Percentiles rank a stretch among this genome's conserved stretches.
Evolutionary conservation across 352 stramenopile genomes (phyloP).

Genomic region (Pythium phragmiticola): DNA sequence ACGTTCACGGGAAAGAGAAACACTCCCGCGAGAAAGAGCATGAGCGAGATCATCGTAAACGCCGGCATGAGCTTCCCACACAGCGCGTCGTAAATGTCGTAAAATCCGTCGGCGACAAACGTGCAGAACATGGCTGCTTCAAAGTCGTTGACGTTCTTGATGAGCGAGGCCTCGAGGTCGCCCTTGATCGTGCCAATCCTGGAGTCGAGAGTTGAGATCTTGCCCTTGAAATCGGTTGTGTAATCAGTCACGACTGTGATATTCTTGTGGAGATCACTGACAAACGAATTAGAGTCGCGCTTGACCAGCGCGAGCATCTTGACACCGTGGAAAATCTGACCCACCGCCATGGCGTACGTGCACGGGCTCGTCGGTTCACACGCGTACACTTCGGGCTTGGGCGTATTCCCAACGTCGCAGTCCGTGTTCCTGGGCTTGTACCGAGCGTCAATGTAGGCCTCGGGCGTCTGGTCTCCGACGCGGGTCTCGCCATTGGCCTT

Average conservation of each 20-base stretch:
- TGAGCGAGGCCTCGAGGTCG: constrained; percentile 40
- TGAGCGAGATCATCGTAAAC: constrained; percentile 75
- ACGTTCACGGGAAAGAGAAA: constrained; percentile 69
- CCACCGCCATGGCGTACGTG: constrained; percentile 19
- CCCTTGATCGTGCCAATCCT: constrained; percentile 45
- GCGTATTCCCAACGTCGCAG: constrained; percentile 1
- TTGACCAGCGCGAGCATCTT: constrained; percentile 25
- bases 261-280: constrained; percentile 32
- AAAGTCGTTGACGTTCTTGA: constrained; percentile 58
- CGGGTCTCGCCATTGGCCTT: constrained; percentile 16
- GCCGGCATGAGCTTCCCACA: constrained; percentile 62
- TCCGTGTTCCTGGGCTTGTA: constrained; percentile 12
- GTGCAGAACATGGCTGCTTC: constrained; percentile 62
- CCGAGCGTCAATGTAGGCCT: constrained; percentile 23
- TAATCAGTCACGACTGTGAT: constrained; percentile 32
- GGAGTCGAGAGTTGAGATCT: constrained; percentile 37
- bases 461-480: not conserved
- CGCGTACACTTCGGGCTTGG: not conserved
- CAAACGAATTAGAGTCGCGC: constrained; percentile 29
- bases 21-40: constrained; percentile 63
- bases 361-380: constrained; percentile 9
- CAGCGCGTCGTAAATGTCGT: constrained; percentile 46
- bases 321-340: constrained; percentile 18
- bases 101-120: constrained; percentile 51
- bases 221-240: constrained; percentile 40